These are phyloP conservation scores for Arabis hirsuta DNA, from an alignment of 345 rosid species.

Conservation along the genomic window DNA sequence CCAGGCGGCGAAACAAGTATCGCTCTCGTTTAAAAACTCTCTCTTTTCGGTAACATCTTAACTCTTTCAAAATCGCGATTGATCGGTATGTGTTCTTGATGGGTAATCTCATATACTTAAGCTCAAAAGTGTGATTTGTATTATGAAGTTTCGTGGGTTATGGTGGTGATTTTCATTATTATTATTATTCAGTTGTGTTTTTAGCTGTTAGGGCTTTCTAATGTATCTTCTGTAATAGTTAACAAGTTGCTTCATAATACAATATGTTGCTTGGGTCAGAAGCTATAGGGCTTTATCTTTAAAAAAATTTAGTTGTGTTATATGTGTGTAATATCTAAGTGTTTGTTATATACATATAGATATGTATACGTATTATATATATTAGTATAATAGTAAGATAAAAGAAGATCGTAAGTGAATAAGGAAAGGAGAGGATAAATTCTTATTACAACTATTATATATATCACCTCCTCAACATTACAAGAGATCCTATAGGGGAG, in stretches of 20 bases:
- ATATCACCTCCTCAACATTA: too few relatives aligned
- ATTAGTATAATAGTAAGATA: too few relatives aligned
- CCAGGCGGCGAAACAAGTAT: slow-evolving; percentile 98
- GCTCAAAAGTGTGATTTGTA: slow-evolving; percentile 47
- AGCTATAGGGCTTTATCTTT: not conserved
- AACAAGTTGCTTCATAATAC: not conserved
- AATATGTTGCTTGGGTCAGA: not conserved
- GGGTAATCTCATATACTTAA: slow-evolving; percentile 35
- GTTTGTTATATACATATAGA: too few relatives aligned
- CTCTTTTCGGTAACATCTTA: slow-evolving; percentile 40
- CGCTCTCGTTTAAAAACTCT: slow-evolving; percentile 63
- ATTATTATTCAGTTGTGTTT: slow-evolving; percentile 22
- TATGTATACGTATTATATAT: too few relatives aligned
- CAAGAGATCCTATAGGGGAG: too few relatives aligned
- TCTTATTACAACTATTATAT: too few relatives aligned
- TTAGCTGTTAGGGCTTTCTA: slow-evolving; percentile 22
- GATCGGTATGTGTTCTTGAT: slow-evolving; percentile 40
- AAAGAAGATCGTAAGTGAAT: too few relatives aligned
- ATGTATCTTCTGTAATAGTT: slow-evolving; percentile 8
- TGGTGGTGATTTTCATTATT: not conserved
- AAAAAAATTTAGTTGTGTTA: not conserved
- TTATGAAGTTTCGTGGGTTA: slow-evolving; percentile 37
- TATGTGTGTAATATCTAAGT: too few relatives aligned
- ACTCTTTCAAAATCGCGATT: slow-evolving; percentile 40
- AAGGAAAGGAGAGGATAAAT: too few relatives aligned